phyloP scores from a whole-genome alignment of 2,329 filamentous ascomycete species.

The Paradendryphiella salina region DNA sequence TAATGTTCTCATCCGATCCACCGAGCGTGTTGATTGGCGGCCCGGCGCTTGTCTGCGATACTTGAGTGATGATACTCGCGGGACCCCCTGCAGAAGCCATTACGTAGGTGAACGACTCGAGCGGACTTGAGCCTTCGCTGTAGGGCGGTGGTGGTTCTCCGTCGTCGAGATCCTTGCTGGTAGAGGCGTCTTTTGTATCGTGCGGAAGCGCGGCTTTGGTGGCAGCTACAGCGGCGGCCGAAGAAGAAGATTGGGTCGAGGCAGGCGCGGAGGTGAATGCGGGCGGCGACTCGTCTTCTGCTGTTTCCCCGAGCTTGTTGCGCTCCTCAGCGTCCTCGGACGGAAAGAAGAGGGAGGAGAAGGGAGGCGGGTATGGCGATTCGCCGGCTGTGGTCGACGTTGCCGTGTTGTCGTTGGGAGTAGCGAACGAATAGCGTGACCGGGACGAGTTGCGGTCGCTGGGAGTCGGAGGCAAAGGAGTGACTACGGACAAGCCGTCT shows the following conservation, averaged over 20 bases:
- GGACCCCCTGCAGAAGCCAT: constrained; percentile 98
- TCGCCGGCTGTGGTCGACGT: constrained; percentile 53
- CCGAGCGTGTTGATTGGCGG: constrained; percentile 87
- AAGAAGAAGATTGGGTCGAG: constrained; percentile 55
- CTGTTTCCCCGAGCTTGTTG: constrained; percentile 48
- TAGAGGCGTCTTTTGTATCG: constrained; percentile 75
- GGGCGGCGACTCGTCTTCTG: constrained; percentile 48
- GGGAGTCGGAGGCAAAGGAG: constrained; percentile 44
- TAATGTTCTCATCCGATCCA: constrained; percentile 91
- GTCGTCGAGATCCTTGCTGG: constrained; percentile 74
- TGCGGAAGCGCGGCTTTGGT: constrained; percentile 83
- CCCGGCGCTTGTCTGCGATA: constrained; percentile 75
- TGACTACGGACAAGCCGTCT: constrained; percentile 53
- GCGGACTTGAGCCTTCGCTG: constrained; percentile 89
- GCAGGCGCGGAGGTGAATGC: constrained; percentile 58
- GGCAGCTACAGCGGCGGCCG: constrained; percentile 60
- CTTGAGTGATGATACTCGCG: constrained; percentile 98
- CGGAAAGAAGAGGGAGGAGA: constrained; percentile 65
- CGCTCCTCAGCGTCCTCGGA: constrained; percentile 54
- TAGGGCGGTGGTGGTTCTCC: constrained; percentile 94
- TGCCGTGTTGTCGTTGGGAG: constrained; percentile 43
- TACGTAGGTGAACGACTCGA: constrained; percentile 90
- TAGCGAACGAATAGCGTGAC: constrained; percentile 35
- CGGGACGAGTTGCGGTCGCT: constrained; percentile 32
- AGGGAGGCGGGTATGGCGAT: constrained; percentile 62